Percentiles rank a stretch among this genome's conserved stretches.
phyloP scores from a whole-genome alignment of 2,329 filamentous ascomycete species.

The Colletotrichum plurivorum region DNA sequence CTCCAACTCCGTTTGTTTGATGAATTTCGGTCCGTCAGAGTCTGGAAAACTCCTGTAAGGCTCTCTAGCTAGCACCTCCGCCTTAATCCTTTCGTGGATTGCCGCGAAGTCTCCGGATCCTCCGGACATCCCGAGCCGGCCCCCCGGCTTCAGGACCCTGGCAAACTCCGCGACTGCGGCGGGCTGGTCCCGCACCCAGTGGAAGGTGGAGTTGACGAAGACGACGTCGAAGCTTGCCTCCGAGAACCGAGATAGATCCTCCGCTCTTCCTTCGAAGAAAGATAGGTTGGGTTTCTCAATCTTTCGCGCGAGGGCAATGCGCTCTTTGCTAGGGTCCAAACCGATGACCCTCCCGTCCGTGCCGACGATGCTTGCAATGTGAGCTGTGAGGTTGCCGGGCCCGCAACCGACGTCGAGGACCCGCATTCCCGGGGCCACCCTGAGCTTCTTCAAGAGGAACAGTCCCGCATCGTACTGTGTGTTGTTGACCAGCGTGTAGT shows the following conservation, averaged over 20 bases:
- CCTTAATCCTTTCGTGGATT: slow-evolving; percentile 14
- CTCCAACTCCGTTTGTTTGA: slow-evolving; percentile 24
- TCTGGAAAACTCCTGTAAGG: slow-evolving; percentile 1
- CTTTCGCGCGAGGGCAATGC: slow-evolving; percentile 13
- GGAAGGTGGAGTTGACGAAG: slow-evolving; percentile 43
- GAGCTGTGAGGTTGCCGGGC: slow-evolving; percentile 26
- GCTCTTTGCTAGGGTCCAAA: slow-evolving; percentile 22
- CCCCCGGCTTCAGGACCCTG: slow-evolving; percentile 19
- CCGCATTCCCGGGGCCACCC: slow-evolving; percentile 15
- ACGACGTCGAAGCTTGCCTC: slow-evolving; percentile 48
- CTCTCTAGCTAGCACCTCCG: not conserved
- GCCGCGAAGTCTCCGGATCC: slow-evolving; percentile 22
- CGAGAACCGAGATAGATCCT: slow-evolving; percentile 52
- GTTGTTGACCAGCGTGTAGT: slow-evolving; percentile 21
- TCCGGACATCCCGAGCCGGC: slow-evolving; percentile 29
- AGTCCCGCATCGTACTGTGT: slow-evolving; percentile 15
- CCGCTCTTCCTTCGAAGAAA: slow-evolving; percentile 50
- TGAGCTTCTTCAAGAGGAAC: slow-evolving; percentile 18
- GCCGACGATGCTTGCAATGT: slow-evolving; percentile 16
- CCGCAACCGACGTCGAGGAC: slow-evolving; percentile 33
- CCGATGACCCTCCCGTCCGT: slow-evolving; percentile 14
- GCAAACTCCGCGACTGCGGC: slow-evolving; percentile 27
- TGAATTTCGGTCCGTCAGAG: not conserved
- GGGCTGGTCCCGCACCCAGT: slow-evolving; percentile 31
- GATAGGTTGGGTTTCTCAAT: not conserved